Evolutionary conservation across 345 rosid genomes (phyloP).

Genomic region (Psidium guajava): DNA sequence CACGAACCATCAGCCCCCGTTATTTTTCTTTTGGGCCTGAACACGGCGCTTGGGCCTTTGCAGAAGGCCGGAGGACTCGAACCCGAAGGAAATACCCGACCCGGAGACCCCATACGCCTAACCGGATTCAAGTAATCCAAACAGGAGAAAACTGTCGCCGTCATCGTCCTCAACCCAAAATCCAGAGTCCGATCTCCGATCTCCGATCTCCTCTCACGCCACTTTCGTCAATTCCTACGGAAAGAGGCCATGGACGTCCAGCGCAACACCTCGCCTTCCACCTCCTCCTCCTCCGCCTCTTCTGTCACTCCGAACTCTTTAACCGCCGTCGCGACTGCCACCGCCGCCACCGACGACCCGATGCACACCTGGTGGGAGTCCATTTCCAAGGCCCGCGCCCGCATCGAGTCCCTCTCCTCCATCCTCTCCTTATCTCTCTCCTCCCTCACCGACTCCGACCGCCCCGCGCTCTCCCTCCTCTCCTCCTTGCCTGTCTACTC

Average conservation of each 20-base stretch:
- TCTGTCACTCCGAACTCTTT: slow-evolving; percentile 20
- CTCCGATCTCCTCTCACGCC: background rate
- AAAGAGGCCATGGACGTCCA: slow-evolving; percentile 3
- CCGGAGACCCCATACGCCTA: background rate
- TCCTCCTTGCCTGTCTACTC: slow-evolving; percentile 61
- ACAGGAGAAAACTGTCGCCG: background rate
- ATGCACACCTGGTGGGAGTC: slow-evolving; percentile 99
- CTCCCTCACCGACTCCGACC: slow-evolving; percentile 81
- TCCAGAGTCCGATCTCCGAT: background rate
- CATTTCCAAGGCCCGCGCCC: slow-evolving; percentile 78
- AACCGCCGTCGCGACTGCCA: background rate
- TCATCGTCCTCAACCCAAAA: background rate
- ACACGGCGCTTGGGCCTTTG: background rate
- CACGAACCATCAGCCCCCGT: accelerated
- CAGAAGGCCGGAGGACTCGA: background rate
- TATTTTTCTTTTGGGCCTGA: background rate
- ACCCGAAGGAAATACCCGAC: background rate
- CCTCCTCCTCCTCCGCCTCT: slow-evolving; percentile 35
- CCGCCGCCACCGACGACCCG: slow-evolving; percentile 29
- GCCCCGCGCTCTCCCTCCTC: slow-evolving; percentile 84
- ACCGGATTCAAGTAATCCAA: background rate
- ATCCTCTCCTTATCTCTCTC: slow-evolving; percentile 58
- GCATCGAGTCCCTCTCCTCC: slow-evolving; percentile 60
- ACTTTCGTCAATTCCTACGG: background rate
- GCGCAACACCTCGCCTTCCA: slow-evolving; percentile 25